Base-by-base conservation (phyloP, 495 filamentous ascomycete genomes). In the Cercophora scortea region DNA sequence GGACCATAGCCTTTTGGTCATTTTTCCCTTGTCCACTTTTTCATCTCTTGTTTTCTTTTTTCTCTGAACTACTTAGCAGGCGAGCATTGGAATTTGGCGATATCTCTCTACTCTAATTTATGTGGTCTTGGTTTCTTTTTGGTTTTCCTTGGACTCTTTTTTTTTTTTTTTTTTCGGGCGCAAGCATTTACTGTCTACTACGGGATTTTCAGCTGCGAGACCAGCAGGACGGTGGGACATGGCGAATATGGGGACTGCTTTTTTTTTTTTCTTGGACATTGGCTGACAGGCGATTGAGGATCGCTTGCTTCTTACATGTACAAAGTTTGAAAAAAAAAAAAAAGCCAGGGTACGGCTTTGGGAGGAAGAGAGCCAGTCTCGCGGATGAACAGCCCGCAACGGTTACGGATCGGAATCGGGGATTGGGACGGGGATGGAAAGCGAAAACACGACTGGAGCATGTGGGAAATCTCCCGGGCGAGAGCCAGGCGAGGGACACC, bases 31-130 rank as follows among this genome's bases (percentile, higher is more conserved):
- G 35, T 49, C 42, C 33, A 45, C 58, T 36, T 53, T 45, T 25
- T 54, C 46, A 56, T 41, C 17, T 52, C 32, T 59, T 44, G 10
- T 42, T 50, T 53, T 32, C 19, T 9, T 59, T 44, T 11, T 42
- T 50, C 51, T 32, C 19, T 9, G 47, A 47, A 51, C 40, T 47
- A 50, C 40, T 58, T 60, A 62, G 63, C 61, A 62, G 61, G 63
- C 65, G 60, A 62, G 59, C 42, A 43, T 50, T 57, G 63, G 50
- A 43, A 47, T 56, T 59, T 55, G 51, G 51, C 49, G 19, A 55
- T 13, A 42, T 41, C 49, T 52, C 55, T 36, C 34, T 39, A 19
- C 46, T 57, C 56, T 49, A 41, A 33, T 40, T 63, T 53, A 60
- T 68, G 52, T 49, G 54, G 19, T 56, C 51, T 56, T 43, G 47